Conservation (phyloP, 2,329 filamentous ascomycete genomes). For the Epichloe sp. region DNA sequence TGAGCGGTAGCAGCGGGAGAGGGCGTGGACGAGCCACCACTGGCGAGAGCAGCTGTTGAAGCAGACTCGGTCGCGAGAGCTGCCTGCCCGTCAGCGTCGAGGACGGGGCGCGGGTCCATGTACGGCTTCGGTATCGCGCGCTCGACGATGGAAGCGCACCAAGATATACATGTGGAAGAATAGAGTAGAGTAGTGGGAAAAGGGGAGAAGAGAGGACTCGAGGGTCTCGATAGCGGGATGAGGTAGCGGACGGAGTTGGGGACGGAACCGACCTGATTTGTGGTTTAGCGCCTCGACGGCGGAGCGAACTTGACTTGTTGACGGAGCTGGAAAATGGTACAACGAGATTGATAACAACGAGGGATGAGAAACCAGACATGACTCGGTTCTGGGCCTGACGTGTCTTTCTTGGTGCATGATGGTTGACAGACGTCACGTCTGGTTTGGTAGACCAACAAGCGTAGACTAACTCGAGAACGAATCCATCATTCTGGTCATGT, state of each 20-base stretch:
- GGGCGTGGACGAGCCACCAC: background rate
- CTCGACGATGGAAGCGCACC: background rate
- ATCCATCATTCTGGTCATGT: too few relatives aligned
- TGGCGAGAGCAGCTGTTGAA: background rate
- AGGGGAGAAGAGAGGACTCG: background rate
- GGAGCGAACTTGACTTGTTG: background rate
- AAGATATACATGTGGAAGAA: slow-evolving; percentile 8
- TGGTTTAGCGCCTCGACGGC: background rate
- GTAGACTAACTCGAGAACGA: too few relatives aligned
- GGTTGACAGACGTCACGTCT: too few relatives aligned
- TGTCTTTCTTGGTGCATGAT: too few relatives aligned
- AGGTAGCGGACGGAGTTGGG: background rate
- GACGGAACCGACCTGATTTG: background rate
- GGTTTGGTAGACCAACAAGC: too few relatives aligned
- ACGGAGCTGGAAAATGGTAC: background rate
- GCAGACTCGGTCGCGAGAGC: background rate
- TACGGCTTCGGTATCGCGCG: slow-evolving; percentile 4
- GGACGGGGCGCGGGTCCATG: slow-evolving; percentile 8
- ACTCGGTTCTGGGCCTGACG: too few relatives aligned
- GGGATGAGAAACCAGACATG: too few relatives aligned
- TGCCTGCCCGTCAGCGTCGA: slow-evolving; percentile 4
- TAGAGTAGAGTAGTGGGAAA: background rate
- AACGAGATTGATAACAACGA: too few relatives aligned
- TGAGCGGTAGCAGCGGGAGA: slow-evolving; percentile 5
- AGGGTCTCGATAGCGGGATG: background rate